These are phyloP conservation scores for Plenodomus tracheiphilus DNA, from an alignment of 2,329 filamentous ascomycete genomes.

Conservation along the genomic window DNA sequence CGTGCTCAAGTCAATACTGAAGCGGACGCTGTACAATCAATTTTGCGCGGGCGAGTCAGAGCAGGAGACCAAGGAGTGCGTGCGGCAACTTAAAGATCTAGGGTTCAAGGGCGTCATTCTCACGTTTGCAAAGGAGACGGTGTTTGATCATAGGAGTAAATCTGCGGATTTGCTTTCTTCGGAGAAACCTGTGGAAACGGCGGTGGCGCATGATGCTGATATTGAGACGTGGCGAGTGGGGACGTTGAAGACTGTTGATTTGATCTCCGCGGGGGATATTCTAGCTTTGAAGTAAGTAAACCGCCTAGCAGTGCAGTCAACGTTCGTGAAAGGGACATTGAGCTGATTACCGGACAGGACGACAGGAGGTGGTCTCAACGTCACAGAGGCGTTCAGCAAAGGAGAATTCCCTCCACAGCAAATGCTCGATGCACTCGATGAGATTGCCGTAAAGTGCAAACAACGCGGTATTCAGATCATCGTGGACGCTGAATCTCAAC, in stretches of 20 bases:
- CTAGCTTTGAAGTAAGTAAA: conserved; percentile 40
- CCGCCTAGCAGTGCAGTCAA: too few species aligned
- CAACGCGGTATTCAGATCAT: conserved; percentile 49
- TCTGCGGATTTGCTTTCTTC: conserved; percentile 12
- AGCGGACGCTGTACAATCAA: conserved; percentile 83
- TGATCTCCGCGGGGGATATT: conserved; percentile 37
- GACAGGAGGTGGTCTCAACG: conserved; percentile 49
- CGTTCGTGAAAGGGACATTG: too few species aligned
- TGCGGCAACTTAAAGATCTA: conserved; percentile 66
- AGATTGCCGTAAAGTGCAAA: conserved; percentile 47
- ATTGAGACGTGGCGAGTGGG: conserved; percentile 43
- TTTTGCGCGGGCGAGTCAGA: conserved; percentile 84
- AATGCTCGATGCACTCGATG: conserved; percentile 49
- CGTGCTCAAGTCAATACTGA: conserved; percentile 70
- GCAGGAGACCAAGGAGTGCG: conserved; percentile 64
- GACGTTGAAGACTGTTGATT: conserved; percentile 32
- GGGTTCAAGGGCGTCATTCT: conserved; percentile 85
- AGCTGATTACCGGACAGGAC: conserved; percentile 34
- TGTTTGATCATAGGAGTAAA: conserved; percentile 46
- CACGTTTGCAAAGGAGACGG: conserved; percentile 74
- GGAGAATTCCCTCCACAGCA: conserved; percentile 45
- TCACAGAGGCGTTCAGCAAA: conserved; percentile 45
- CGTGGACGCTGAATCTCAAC: conserved; percentile 53
- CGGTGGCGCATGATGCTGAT: conserved; percentile 21
- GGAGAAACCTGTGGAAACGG: conserved; percentile 11